Percentiles rank a stretch among this genome's conserved stretches.
Evolutionary conservation across 768 basidiomycete genomes (phyloP).

Genomic region (Lactarius hengduanensis): DNA sequence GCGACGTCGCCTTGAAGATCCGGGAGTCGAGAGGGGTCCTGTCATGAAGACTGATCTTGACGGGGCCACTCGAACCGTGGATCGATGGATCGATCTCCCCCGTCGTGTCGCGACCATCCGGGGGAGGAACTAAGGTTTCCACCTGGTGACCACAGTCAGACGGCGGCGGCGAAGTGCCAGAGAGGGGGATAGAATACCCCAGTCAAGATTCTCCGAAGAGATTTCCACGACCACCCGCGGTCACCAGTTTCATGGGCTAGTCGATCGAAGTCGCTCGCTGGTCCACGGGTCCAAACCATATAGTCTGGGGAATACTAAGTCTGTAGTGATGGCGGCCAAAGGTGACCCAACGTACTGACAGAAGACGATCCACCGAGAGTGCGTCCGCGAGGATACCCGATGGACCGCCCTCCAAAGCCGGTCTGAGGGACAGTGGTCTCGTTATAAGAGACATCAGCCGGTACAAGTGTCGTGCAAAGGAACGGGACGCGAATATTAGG

Average conservation of each 20-base stretch:
- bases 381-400: slow-evolving; percentile 28
- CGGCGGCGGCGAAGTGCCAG: neutral
- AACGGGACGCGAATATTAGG: too few species aligned
- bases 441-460: slow-evolving; percentile 9
- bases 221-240: slow-evolving; percentile 29
- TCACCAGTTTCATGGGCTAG: slow-evolving; percentile 26
- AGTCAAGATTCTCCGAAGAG: slow-evolving; percentile 12
- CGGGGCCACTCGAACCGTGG: slow-evolving; percentile 31
- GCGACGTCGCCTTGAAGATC: slow-evolving; percentile 23
- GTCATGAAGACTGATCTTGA: slow-evolving; percentile 29
- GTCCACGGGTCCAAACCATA: slow-evolving; percentile 25
- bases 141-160: neutral
- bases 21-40: neutral
- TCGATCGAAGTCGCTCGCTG: slow-evolving; percentile 28
- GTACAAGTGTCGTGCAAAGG: too few species aligned
- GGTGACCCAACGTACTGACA: slow-evolving; percentile 23
- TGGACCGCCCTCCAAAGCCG: slow-evolving; percentile 15
- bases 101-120: slow-evolving; percentile 27
- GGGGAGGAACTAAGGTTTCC: slow-evolving; percentile 5
- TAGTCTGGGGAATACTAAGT: slow-evolving; percentile 7
- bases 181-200: neutral
- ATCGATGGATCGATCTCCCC: slow-evolving; percentile 31
- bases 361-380: slow-evolving; percentile 28
- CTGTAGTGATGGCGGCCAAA: neutral
- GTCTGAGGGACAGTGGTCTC: slow-evolving; percentile 27